These are phyloP conservation scores for Euphorbia celastroides DNA, from an alignment of 441 rosid species.

Conservation along the genomic window DNA sequence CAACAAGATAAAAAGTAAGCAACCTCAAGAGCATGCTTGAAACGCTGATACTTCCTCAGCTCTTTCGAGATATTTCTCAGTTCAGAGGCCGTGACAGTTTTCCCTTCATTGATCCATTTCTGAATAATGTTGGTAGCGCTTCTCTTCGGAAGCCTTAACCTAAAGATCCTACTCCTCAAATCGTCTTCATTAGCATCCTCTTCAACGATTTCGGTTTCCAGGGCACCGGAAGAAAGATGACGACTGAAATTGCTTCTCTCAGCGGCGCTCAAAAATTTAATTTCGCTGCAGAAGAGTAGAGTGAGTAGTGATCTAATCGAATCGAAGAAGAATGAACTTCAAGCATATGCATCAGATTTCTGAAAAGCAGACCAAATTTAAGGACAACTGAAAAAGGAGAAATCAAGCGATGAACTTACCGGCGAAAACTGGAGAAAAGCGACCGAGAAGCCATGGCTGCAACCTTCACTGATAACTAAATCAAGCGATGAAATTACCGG, in stretches of 20 bases:
- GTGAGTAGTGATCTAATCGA: not conserved
- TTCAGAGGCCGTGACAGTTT: conserved; percentile 40
- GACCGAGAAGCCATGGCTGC: conserved; percentile 33
- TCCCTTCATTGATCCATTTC: conserved; percentile 82
- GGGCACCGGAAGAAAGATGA: conserved; percentile 39
- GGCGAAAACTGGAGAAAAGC: conserved; percentile 29
- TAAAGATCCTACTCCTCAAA: conserved; percentile 63
- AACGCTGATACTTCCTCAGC: conserved; percentile 64
- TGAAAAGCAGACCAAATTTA: conserved; percentile 4
- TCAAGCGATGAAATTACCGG: too few relatives aligned
- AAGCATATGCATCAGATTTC: not conserved
- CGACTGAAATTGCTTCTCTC: conserved; percentile 14
- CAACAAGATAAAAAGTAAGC: not conserved
- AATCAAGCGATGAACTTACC: conserved; percentile 25
- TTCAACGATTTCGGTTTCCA: conserved; percentile 28
- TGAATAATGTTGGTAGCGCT: conserved; percentile 67
- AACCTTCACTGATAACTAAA: too few relatives aligned
- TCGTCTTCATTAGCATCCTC: conserved; percentile 39
- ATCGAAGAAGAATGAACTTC: not conserved
- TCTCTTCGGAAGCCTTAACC: conserved; percentile 77
- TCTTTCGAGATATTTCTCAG: conserved; percentile 74
- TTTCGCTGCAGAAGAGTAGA: not conserved
- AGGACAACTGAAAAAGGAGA: not conserved
- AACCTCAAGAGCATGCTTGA: conserved; percentile 90
- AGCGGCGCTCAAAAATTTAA: conserved; percentile 11